Conservation (phyloP, 2,329 filamentous ascomycete species). For the Samsoniella hepiali region DNA sequence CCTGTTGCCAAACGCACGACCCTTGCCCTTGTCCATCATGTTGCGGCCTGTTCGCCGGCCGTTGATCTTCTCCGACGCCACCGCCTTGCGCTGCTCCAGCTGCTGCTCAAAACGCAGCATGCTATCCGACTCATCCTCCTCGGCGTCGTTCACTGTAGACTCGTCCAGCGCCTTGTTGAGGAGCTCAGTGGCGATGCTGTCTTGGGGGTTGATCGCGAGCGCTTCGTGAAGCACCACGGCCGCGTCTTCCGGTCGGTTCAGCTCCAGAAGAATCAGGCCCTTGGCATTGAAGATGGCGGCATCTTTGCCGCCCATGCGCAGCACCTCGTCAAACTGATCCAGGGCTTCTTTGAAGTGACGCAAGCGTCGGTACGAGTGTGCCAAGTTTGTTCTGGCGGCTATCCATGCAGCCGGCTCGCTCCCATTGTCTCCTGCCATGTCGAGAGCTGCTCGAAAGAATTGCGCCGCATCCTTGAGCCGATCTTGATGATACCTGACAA, state of each 20-base stretch:
- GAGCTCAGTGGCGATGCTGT: constrained; percentile 76
- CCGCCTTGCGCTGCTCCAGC: constrained; percentile 45
- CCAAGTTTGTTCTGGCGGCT: constrained; percentile 81
- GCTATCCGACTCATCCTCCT: constrained; percentile 46
- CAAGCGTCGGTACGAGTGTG: constrained; percentile 76
- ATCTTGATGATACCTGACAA: constrained; percentile 92
- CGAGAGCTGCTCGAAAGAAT: constrained; percentile 74
- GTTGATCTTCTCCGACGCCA: constrained; percentile 39
- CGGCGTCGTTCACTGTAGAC: constrained; percentile 46
- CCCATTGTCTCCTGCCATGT: constrained; percentile 75
- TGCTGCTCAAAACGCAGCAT: constrained; percentile 51
- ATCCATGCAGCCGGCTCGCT: constrained; percentile 81
- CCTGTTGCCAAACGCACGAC: constrained; percentile 36
- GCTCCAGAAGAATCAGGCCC: constrained; percentile 78
- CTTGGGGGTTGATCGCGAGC: constrained; percentile 72
- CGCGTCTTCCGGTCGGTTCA: constrained; percentile 71
- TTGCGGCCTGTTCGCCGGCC: constrained; percentile 25
- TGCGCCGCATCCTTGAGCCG: constrained; percentile 70
- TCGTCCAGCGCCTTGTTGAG: constrained; percentile 68
- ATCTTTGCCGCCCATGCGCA: constrained; percentile 78
- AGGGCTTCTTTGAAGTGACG: constrained; percentile 69
- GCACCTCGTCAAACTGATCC: constrained; percentile 79
- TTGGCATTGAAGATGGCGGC: constrained; percentile 76
- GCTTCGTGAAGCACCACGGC: constrained; percentile 82
- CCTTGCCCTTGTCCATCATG: constrained; percentile 45